phyloP scores from a whole-genome alignment of 176 grass and related monocot genomes.

The Musa acuminata region DNA sequence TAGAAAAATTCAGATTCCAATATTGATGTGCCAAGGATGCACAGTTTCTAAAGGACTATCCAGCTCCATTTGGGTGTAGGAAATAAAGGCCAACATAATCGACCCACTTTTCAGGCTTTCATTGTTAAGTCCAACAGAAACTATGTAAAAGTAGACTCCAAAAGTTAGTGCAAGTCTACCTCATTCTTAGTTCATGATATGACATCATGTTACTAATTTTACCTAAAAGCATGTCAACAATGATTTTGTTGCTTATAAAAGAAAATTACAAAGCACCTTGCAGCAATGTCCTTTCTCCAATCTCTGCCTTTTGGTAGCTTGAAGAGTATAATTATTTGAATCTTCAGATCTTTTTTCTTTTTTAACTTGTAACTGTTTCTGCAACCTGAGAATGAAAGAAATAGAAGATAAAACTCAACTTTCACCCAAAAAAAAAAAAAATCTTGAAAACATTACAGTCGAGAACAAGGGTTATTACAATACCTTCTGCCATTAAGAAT shows the following conservation, averaged over 20 bases:
- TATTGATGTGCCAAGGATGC: no score
- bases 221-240: background rate
- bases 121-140: no score
- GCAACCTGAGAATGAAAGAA: conserved; percentile 32
- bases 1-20: no score
- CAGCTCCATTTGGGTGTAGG: no score
- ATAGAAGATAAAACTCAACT: background rate
- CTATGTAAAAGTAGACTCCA: no score
- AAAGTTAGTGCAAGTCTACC: no score
- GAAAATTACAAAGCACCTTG: conserved; percentile 40
- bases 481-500: no score
- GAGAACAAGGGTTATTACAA: no score
- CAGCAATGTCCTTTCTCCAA: conserved; percentile 71
- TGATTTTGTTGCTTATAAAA: background rate
- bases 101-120: no score
- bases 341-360: conserved; percentile 39
- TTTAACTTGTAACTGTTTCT: conserved; percentile 35
- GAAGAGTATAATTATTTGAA: conserved; percentile 45
- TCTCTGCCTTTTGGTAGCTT: conserved; percentile 84
- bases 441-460: no score
- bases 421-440: background rate
- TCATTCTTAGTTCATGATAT: background rate
- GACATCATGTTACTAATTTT: background rate
- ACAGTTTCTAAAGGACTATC: no score
- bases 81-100: no score